These are phyloP conservation scores for Schizosaccharomyces lindneri DNA, from an alignment of 805 yeast genomes.

Conservation along the genomic window DNA sequence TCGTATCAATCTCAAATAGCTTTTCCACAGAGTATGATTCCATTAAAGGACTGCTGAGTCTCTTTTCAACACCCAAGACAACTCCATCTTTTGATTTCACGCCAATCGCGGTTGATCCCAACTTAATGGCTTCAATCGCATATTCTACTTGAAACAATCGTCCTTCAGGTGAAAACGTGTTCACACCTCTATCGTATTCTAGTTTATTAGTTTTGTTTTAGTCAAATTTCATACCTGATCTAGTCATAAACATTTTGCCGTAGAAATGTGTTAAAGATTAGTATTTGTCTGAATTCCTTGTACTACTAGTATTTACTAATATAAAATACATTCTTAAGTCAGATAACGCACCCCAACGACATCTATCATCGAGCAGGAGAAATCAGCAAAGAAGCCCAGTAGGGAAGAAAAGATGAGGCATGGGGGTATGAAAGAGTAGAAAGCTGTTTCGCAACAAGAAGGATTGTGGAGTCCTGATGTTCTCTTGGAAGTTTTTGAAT, in stretches of 20 bases:
- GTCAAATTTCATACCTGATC: constrained; percentile 14
- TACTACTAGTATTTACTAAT: no score
- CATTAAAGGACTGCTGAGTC: constrained; percentile 76
- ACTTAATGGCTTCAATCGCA: constrained; percentile 83
- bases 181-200: constrained; percentile 96
- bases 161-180: constrained; percentile 97
- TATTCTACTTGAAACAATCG: constrained; percentile 94
- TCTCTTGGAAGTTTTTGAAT: no score
- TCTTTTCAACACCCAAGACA: constrained; percentile 83
- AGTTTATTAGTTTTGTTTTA: not conserved
- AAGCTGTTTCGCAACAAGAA: no score
- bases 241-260: constrained; percentile 69
- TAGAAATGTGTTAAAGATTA: not conserved
- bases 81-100: constrained; percentile 89
- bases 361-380: no score
- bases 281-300: not conserved
- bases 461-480: no score
- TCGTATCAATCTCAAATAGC: constrained; percentile 79
- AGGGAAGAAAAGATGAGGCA: no score
- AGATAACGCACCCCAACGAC: no score
- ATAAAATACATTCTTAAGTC: no score
- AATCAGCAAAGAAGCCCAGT: no score
- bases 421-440: no score
- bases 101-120: constrained; percentile 96
- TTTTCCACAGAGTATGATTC: constrained; percentile 89